Evolutionary conservation across 2,329 filamentous ascomycete species (phyloP).

Genomic region (Xylariaceae sp.): DNA sequence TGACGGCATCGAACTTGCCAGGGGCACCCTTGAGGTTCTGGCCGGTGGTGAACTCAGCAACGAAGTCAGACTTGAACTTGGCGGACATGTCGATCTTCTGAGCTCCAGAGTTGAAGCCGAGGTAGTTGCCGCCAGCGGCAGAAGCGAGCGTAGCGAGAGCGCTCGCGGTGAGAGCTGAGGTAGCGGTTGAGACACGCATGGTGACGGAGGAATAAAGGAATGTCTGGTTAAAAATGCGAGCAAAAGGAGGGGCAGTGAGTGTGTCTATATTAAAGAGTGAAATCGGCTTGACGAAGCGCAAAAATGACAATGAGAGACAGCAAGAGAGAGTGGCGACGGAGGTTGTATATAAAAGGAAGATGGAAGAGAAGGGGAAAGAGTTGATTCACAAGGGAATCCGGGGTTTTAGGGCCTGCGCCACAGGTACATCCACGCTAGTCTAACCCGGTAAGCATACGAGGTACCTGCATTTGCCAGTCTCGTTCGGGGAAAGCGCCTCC

Average conservation of each 20-base stretch:
- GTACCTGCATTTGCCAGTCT: background rate
- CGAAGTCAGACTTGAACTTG: constrained; percentile 30
- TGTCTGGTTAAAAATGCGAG: background rate
- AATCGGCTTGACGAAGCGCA: constrained; percentile 6
- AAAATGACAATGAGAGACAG: constrained; percentile 11
- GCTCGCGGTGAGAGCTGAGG: constrained; percentile 13
- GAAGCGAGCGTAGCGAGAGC: constrained; percentile 21
- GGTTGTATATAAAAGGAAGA: constrained; percentile 1
- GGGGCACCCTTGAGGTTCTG: constrained; percentile 29
- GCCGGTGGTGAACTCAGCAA: constrained; percentile 30
- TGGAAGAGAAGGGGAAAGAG: background rate
- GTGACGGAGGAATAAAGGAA: constrained; percentile 1
- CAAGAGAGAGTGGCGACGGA: background rate
- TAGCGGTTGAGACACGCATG: constrained; percentile 18
- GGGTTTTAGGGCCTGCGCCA: background rate
- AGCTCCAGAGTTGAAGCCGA: constrained; percentile 33
- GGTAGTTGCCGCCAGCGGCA: constrained; percentile 26
- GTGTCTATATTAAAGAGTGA: constrained; percentile 9
- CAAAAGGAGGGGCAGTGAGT: constrained; percentile 6
- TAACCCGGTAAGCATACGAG: background rate
- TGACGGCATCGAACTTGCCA: constrained; percentile 29
- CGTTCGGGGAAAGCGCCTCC: background rate
- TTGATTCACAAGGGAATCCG: background rate
- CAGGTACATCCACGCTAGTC: background rate
- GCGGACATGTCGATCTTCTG: constrained; percentile 29